Evolutionary conservation across 2,329 filamentous ascomycete genomes (phyloP).

Genomic region (Colletotrichum somersetense): DNA sequence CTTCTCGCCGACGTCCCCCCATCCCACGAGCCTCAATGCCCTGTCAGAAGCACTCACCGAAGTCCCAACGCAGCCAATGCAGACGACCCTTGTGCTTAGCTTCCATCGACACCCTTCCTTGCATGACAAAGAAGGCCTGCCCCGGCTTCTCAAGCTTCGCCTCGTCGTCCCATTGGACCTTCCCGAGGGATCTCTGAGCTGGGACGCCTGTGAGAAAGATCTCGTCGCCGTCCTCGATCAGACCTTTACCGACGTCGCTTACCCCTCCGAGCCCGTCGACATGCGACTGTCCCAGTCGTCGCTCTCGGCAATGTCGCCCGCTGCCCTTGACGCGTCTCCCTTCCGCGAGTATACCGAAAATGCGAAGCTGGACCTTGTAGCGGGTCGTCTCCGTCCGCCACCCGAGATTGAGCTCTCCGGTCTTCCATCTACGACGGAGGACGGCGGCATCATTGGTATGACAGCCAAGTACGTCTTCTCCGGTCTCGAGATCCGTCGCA

Average conservation of each 20-base stretch:
- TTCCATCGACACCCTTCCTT: slow-evolving; percentile 49
- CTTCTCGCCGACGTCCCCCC: slow-evolving; percentile 61
- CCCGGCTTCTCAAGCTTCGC: slow-evolving; percentile 41
- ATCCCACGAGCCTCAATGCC: slow-evolving; percentile 58
- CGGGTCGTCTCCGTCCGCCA: slow-evolving; percentile 57
- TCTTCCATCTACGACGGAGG: not conserved
- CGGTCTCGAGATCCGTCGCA: slow-evolving; percentile 66
- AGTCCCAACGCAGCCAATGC: slow-evolving; percentile 31
- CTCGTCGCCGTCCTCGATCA: slow-evolving; percentile 56
- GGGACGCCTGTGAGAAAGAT: slow-evolving; percentile 44
- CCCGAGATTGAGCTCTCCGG: slow-evolving; percentile 45
- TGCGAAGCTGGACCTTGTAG: slow-evolving; percentile 61
- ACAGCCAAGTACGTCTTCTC: slow-evolving; percentile 55
- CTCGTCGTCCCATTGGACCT: slow-evolving; percentile 36
- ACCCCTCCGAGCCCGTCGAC: slow-evolving; percentile 62
- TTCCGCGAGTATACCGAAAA: slow-evolving; percentile 58
- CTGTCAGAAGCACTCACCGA: slow-evolving; percentile 45
- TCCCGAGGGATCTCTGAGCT: slow-evolving; percentile 36
- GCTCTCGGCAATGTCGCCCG: slow-evolving; percentile 45
- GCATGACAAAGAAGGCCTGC: not conserved
- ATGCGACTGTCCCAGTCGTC: slow-evolving; percentile 58
- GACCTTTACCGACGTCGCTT: slow-evolving; percentile 58
- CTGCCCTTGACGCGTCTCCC: slow-evolving; percentile 45
- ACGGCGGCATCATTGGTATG: slow-evolving; percentile 9
- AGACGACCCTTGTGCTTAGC: slow-evolving; percentile 58